A percentile compares a stretch with the other conserved stretches of the same genome.
phyloP scores from a whole-genome alignment of 208 protist genomes.

The Leishmania turanica region DNA sequence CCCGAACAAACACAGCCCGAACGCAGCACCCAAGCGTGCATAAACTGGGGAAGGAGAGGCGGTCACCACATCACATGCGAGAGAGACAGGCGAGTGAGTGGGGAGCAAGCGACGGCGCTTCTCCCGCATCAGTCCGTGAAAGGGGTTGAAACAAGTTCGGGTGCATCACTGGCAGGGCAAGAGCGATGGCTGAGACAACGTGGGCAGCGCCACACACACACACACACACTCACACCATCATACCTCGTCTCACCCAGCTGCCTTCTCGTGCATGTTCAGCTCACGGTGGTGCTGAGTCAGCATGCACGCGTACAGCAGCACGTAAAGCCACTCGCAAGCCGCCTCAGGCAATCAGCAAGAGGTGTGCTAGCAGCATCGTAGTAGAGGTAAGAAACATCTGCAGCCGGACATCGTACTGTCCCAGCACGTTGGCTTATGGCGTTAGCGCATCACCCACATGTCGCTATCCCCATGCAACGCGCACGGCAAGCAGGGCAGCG shows the following conservation, averaged over 20 bases:
- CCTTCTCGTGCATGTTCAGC: constrained; percentile 48
- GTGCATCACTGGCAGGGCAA: background rate
- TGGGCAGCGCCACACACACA: background rate
- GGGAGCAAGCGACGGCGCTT: too few relatives aligned
- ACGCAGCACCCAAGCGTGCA: too few relatives aligned
- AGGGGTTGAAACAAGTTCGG: background rate
- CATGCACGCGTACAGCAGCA: constrained; percentile 59
- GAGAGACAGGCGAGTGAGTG: too few relatives aligned
- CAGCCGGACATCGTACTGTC: constrained; percentile 45
- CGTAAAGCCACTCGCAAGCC: constrained; percentile 42
- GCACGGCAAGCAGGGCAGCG: constrained; percentile 43
- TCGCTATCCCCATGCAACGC: constrained; percentile 67
- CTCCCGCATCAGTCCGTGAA: too few relatives aligned
- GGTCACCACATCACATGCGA: too few relatives aligned
- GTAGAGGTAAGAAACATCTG: constrained; percentile 30
- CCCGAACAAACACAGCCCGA: too few relatives aligned
- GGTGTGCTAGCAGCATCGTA: constrained; percentile 20
- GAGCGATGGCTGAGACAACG: background rate
- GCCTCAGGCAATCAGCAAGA: constrained; percentile 16
- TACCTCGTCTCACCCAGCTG: constrained; percentile 2
- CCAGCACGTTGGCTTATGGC: constrained; percentile 54
- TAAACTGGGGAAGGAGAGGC: too few relatives aligned
- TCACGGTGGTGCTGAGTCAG: constrained; percentile 65
- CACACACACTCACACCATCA: background rate
- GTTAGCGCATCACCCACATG: constrained; percentile 71